Conservation (phyloP, 2,329 filamentous ascomycete genomes). For the Lasiodiplodia theobromae region DNA sequence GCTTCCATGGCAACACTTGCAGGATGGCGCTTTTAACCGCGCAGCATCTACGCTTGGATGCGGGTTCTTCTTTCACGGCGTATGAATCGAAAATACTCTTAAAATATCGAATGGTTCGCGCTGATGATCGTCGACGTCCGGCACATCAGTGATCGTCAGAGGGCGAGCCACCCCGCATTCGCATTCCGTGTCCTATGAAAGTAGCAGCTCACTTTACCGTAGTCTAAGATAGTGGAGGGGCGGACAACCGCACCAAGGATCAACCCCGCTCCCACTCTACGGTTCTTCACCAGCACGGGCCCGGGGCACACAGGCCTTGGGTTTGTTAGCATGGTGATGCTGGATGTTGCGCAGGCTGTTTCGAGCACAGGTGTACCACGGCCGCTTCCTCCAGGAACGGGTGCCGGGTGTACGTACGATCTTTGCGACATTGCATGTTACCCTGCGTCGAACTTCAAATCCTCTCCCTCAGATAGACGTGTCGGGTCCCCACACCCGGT, state of each 20-base stretch:
- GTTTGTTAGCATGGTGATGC: constrained; percentile 9
- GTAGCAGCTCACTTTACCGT: not conserved
- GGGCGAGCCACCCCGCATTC: not conserved
- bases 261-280: not conserved
- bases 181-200: not conserved
- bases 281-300: not conserved
- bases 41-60: not conserved
- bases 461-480: constrained; percentile 6
- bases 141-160: not conserved
- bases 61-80: not conserved
- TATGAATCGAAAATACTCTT: not conserved
- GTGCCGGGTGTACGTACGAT: not conserved
- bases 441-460: not conserved
- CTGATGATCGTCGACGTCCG: not conserved
- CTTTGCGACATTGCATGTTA: not conserved
- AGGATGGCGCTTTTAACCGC: not conserved
- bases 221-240: not conserved
- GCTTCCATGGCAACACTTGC: not conserved
- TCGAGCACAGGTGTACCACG: not conserved
- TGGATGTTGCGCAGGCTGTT: constrained; percentile 15
- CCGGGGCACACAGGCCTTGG: not conserved
- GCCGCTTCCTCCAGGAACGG: not conserved
- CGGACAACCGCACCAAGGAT: not conserved
- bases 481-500: constrained; percentile 18
- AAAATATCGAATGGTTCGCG: not conserved